These are phyloP conservation scores for Metschnikowia shivogae DNA, from an alignment of 805 yeast species.

Conservation along the genomic window DNA sequence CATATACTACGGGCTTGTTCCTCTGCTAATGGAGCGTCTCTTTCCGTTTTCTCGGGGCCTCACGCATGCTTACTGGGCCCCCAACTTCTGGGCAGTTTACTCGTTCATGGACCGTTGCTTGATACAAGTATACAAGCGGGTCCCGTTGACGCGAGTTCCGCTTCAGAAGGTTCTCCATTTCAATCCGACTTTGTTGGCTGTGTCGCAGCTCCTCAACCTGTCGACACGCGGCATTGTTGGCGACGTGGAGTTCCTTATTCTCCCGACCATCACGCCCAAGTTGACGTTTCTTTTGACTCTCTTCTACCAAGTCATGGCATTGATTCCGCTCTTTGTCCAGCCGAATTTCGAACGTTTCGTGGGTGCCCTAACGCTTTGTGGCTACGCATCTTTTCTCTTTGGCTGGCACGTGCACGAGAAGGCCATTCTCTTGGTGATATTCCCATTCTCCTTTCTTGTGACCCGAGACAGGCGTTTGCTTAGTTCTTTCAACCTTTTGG, in stretches of 20 bases:
- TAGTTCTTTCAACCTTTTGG: slow-evolving; percentile 65
- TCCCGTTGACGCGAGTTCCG: slow-evolving; percentile 31
- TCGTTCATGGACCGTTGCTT: slow-evolving; percentile 75
- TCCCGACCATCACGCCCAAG: slow-evolving; percentile 78
- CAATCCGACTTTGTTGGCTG: slow-evolving; percentile 38
- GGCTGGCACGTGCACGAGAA: slow-evolving; percentile 99
- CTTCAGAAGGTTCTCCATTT: slow-evolving; percentile 40
- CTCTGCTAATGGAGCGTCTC: slow-evolving; percentile 61
- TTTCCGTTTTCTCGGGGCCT: slow-evolving; percentile 94
- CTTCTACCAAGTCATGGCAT: slow-evolving; percentile 78
- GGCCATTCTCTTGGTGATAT: slow-evolving; percentile 83
- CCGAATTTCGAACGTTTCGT: slow-evolving; percentile 78
- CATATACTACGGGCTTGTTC: slow-evolving; percentile 52
- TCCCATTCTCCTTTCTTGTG: slow-evolving; percentile 81
- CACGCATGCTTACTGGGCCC: slow-evolving; percentile 99
- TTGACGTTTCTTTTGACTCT: slow-evolving; percentile 74
- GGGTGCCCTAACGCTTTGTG: slow-evolving; percentile 85
- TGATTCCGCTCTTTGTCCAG: slow-evolving; percentile 61
- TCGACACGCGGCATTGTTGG: slow-evolving; percentile 87
- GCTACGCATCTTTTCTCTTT: slow-evolving; percentile 83
- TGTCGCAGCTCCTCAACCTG: slow-evolving; percentile 26
- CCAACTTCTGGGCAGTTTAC: slow-evolving; percentile 94
- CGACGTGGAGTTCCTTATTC: slow-evolving; percentile 73
- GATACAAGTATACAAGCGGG: slow-evolving; percentile 39
- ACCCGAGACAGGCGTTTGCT: slow-evolving; percentile 67